Evolutionary conservation across 78 protist genomes (phyloP), one percentile per base, ranked within the genome.

Genomic region (Diacronema lutheri): DNA sequence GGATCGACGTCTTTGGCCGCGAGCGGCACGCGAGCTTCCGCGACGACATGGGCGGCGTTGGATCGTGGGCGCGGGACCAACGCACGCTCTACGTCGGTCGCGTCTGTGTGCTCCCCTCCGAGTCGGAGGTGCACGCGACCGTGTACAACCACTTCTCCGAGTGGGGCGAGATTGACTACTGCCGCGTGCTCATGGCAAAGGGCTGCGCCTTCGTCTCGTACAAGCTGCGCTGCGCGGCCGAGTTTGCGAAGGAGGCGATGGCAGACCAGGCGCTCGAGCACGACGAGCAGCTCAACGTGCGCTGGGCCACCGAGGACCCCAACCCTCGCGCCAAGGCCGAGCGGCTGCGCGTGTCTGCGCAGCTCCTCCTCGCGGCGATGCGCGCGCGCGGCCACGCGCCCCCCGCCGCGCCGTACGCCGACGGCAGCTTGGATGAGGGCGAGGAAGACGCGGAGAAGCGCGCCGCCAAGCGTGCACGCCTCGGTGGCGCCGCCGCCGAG

Each of bases 221-320:
- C 81, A 31, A 35, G 16, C 13, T 50, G 44, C 77, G 90, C 6
- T 5, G 44, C 25, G 9, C 68, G 7, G 90, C 90, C 9, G 90
- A 88, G 82, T 88, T 88, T 33, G 90, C 90, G 29, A 85, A 85
- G 81, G 69, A 60, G 76, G 91, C 91, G 14, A 81, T 88, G 91
- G 68, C 26, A 4, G 78, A 68, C 37, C 87, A 83, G 73, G 9
- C 91, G 31, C 41, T 86, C 29, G 84, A 76, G 38, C 16, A 33
- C n/a, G 78, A 86, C 71, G 90, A 86, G 60, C 87, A 74, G 76
- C 14, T 86, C 46, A 77, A 69, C 31, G 44, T 72, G 13, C 72
- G 84, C 9, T 86, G 90, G 90, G 81, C 85, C 14, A 65, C 46
- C 69, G 87, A 83, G 37, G 87, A 83, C 29, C 87, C 87, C 0